Percentiles rank a stretch among this genome's conserved stretches.
phyloP scores from a whole-genome alignment of 1,139 yeast species.

The Hemisphaericaspora subhashii region DNA sequence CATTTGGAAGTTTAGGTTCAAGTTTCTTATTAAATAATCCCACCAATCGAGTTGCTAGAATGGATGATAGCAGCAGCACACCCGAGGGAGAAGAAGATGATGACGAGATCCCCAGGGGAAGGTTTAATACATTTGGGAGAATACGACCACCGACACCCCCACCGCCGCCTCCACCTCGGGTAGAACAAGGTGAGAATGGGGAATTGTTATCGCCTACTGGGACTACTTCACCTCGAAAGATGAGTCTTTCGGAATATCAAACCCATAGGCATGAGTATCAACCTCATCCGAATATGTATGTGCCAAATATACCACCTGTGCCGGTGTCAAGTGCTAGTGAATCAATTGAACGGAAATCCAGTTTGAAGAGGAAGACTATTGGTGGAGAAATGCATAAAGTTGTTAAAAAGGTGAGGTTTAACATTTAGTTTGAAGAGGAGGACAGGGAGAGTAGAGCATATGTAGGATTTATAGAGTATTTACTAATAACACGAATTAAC shows the following conservation, averaged over 20 bases:
- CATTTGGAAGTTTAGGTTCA: constrained; percentile 4
- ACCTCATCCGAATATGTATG: not conserved
- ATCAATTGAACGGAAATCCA: constrained; percentile 12
- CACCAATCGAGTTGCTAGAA: not conserved
- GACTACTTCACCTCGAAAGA: constrained; percentile 1
- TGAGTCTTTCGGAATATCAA: constrained; percentile 8
- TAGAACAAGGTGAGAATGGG: constrained; percentile 1
- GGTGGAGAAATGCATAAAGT: constrained; percentile 9
- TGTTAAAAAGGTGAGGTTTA: constrained; percentile 31
- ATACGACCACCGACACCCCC: constrained; percentile 9
- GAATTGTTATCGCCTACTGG: constrained; percentile 2
- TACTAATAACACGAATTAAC: too few species aligned
- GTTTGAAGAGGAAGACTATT: constrained; percentile 19
- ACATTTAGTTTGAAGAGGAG: constrained; percentile 18
- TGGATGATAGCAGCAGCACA: not conserved
- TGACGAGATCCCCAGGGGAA: not conserved
- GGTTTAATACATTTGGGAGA: constrained; percentile 1
- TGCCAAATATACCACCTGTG: constrained; percentile 1
- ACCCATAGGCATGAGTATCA: constrained; percentile 1
- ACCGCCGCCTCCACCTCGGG: constrained; percentile 2
- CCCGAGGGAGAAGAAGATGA: constrained; percentile 5
- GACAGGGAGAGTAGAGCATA: too few species aligned
- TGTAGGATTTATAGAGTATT: too few species aligned
- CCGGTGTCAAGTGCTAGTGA: not conserved
- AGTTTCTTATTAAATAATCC: constrained; percentile 3